Evolutionary conservation across 805 yeast genomes (phyloP), one percentile per base, ranked within the genome.

Genomic region (Metschnikowia henanensis): DNA sequence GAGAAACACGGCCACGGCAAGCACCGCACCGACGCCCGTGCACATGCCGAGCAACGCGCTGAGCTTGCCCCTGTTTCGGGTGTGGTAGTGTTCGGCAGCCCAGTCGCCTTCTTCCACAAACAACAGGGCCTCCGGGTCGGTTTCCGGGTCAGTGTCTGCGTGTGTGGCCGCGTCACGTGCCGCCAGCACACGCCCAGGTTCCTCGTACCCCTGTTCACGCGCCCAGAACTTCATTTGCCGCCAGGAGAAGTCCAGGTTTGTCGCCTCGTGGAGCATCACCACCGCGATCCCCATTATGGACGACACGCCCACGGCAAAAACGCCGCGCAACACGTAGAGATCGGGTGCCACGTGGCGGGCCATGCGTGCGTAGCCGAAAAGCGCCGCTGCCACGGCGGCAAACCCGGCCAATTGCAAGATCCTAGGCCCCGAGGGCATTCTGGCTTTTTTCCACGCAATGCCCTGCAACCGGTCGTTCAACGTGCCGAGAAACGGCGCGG

Each of bases 11-110:
- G 76, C 56, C 0, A 82, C 87, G 0, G 87, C 73, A 47, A 81
- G 75, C 1, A 84, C 72, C 1, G 89, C 90, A 37, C 90, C 90
- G 15, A 79, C 56, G 0, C 89, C 89, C 15, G 85, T 72, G 37
- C 75, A 65, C 13, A 80, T 59, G 2, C 91, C 91, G 33, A 84
- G 72, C 18, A 81, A 56, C 0, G 88, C 83, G 0, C 85, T 74
- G 41, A 73, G 66, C 49, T 73, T 76, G 2, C 88, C 89, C 50
- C 58, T 59, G 29, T 43, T 52, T 26, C 47, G 42, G 5, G 16
- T 19, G 23, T 35, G 28, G n/a, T 30, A 25, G 21, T 13, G 40
- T 32, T 37, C 12, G 28, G 22, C 26, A 29, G 21, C 12, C 17
- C 15, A 45, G 9, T 31, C 33, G 13, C 23, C 41, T 4, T 45